These are phyloP conservation scores for Fusarium citri DNA, from an alignment of 2,329 filamentous ascomycete genomes.

Conservation along the genomic window DNA sequence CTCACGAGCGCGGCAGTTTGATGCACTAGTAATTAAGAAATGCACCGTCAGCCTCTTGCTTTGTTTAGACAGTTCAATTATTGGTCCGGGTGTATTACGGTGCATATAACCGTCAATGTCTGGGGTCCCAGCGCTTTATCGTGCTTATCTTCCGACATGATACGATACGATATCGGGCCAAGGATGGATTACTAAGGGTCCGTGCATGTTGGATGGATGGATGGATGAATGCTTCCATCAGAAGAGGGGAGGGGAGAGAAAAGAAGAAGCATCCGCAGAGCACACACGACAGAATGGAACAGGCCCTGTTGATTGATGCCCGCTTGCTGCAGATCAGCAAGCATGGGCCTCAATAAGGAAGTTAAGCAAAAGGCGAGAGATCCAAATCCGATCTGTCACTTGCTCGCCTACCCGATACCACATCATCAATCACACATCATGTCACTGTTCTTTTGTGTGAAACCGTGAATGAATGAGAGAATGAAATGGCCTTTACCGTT, in stretches of 20 bases:
- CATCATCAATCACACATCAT: not conserved
- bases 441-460: not conserved
- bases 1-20: not conserved
- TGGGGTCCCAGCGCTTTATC: slow-evolving; percentile 2
- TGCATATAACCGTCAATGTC: slow-evolving; percentile 6
- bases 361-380: slow-evolving; percentile 8
- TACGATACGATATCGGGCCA: not conserved
- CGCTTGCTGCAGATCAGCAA: not conserved
- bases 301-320: not conserved
- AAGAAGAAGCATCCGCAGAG: not conserved
- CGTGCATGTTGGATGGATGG: not conserved
- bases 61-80: not conserved
- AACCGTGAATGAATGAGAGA: not conserved
- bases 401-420: not conserved
- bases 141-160: slow-evolving; percentile 8
- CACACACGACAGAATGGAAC: not conserved
- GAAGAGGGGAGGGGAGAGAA: not conserved
- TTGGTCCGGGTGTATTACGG: slow-evolving; percentile 13
- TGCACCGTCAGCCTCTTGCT: not conserved
- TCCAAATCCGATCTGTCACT: slow-evolving; percentile 15
- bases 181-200: not conserved
- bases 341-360: slow-evolving; percentile 2
- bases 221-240: not conserved
- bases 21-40: slow-evolving; percentile 5
- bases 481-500: slow-evolving; percentile 1